A percentile compares a stretch with the other conserved stretches of the same genome.
These are phyloP conservation scores for Leptomonas seymouri DNA, from an alignment of 208 protist genomes.

Conservation along the genomic window DNA sequence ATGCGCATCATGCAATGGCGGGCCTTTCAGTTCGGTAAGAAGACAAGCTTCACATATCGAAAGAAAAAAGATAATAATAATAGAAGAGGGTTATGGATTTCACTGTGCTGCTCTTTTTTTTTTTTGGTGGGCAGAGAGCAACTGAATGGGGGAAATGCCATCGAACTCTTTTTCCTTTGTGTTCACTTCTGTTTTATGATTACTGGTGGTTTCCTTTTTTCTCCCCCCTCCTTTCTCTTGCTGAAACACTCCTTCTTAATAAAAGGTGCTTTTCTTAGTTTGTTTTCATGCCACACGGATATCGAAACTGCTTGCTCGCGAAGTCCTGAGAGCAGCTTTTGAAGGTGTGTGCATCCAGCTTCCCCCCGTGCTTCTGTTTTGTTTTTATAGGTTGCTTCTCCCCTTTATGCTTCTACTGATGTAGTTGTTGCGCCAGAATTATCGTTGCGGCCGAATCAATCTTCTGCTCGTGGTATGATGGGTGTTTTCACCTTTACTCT, in stretches of 20 bases:
- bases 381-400: background rate
- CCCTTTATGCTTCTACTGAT: too few relatives aligned
- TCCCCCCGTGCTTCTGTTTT: background rate
- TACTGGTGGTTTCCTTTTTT: constrained; percentile 1
- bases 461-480: too few relatives aligned
- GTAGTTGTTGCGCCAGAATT: background rate
- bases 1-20: too few relatives aligned
- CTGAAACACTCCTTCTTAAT: background rate
- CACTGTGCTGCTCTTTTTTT: background rate
- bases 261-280: background rate
- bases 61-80: constrained; percentile 6
- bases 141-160: too few relatives aligned
- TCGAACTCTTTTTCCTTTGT: constrained; percentile 5
- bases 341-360: too few relatives aligned
- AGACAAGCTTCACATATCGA: background rate
- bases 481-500: background rate
- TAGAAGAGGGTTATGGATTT: background rate
- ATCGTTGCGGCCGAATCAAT: background rate
- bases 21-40: too few relatives aligned
- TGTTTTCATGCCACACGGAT: background rate
- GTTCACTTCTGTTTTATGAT: background rate
- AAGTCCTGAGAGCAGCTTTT: too few relatives aligned
- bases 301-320: too few relatives aligned
- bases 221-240: background rate
- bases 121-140: too few relatives aligned